These are phyloP conservation scores for Chaetomiaceae sp. DNA, from an alignment of 2,329 filamentous ascomycete species.

Conservation along the genomic window DNA sequence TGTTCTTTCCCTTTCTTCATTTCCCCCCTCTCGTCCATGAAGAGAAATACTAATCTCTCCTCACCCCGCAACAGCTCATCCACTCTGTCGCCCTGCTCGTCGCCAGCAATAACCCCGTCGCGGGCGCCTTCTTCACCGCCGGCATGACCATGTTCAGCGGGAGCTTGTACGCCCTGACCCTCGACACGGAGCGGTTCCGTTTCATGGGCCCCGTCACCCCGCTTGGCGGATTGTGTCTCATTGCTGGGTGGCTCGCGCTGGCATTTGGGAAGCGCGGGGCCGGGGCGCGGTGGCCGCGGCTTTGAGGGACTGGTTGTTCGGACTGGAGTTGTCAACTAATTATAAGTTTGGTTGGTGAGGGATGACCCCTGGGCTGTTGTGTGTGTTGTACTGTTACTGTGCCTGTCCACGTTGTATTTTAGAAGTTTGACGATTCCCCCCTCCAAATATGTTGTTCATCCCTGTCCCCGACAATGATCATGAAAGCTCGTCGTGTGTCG, in stretches of 20 bases:
- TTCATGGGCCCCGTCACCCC: slow-evolving; percentile 61
- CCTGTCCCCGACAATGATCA: too few species aligned
- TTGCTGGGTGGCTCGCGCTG: slow-evolving; percentile 55
- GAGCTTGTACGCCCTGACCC: slow-evolving; percentile 57
- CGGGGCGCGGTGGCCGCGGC: slow-evolving; percentile 18
- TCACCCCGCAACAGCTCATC: slow-evolving; percentile 53
- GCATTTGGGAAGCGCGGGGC: slow-evolving; percentile 27
- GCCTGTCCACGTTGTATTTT: too few species aligned
- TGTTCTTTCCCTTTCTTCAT: too few species aligned
- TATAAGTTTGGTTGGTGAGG: background rate
- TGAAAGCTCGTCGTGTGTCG: too few species aligned
- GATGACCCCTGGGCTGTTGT: too few species aligned
- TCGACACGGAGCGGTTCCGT: slow-evolving; percentile 58
- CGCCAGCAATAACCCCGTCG: slow-evolving; percentile 52
- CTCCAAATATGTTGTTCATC: too few species aligned
- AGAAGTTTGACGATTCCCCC: too few species aligned
- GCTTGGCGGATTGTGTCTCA: slow-evolving; percentile 58
- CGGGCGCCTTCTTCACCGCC: slow-evolving; percentile 54
- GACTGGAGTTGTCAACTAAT: too few species aligned
- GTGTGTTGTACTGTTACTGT: too few species aligned
- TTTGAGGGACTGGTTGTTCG: background rate
- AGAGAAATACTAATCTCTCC: background rate
- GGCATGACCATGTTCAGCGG: slow-evolving; percentile 66
- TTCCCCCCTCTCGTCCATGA: too few species aligned
- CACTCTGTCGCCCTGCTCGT: slow-evolving; percentile 59